These are phyloP conservation scores for Phaffia tasmanica DNA, from an alignment of 768 basidiomycete species.

Conservation along the genomic window DNA sequence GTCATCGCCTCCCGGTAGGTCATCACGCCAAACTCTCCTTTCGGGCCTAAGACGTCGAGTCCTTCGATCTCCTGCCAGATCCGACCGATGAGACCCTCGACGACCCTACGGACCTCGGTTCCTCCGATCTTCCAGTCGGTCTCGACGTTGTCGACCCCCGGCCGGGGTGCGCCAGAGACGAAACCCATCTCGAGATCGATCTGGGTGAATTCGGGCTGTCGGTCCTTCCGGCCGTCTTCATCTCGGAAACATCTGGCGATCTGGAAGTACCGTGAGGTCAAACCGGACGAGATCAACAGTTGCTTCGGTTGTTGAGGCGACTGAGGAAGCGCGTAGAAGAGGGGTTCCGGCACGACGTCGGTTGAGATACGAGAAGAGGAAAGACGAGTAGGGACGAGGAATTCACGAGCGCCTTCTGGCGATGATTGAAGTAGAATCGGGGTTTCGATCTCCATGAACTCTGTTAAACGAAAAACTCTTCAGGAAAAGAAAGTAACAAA, in stretches of 20 bases:
- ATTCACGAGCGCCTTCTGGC: slow-evolving; percentile 89
- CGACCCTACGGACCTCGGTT: slow-evolving; percentile 61
- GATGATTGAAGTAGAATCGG: slow-evolving; percentile 81
- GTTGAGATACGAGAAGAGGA: slow-evolving; percentile 6
- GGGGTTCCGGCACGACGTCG: slow-evolving; percentile 33
- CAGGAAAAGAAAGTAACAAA: slow-evolving; percentile 19
- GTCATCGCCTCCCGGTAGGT: slow-evolving; percentile 86
- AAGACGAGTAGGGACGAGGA: slow-evolving; percentile 67
- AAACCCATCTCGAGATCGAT: slow-evolving; percentile 95
- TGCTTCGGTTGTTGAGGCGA: slow-evolving; percentile 96
- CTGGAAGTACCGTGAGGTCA: slow-evolving; percentile 82
- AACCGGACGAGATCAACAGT: slow-evolving; percentile 77
- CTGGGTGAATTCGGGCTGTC: slow-evolving; percentile 95
- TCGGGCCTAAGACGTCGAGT: slow-evolving; percentile 46
- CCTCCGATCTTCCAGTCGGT: slow-evolving; percentile 73
- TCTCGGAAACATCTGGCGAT: slow-evolving; percentile 90
- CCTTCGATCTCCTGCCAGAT: slow-evolving; percentile 67
- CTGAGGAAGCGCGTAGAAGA: slow-evolving; percentile 81
- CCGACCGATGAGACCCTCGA: slow-evolving; percentile 60
- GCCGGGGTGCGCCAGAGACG: slow-evolving; percentile 59
- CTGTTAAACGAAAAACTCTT: slow-evolving; percentile 41
- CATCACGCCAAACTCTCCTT: slow-evolving; percentile 59
- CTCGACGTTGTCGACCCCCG: not conserved
- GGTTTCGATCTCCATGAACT: slow-evolving; percentile 86
- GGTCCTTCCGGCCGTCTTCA: slow-evolving; percentile 86